A percentile compares a stretch with the other conserved stretches of the same genome.
Conservation (phyloP, 495 filamentous ascomycete species). For the Friedmanniomyces simplex region DNA sequence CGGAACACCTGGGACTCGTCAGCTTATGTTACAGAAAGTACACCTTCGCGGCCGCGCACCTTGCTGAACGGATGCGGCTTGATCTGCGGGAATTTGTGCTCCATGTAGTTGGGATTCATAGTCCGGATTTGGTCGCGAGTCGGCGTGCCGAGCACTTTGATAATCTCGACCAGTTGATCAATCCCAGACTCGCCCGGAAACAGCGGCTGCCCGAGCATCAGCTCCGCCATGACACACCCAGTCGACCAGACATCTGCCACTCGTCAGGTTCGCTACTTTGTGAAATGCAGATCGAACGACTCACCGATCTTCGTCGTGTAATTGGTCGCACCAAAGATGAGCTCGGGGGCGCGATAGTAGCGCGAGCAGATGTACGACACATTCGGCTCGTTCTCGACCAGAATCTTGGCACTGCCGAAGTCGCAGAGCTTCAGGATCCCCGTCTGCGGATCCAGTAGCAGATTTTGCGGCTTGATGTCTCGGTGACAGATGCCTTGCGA, state of each 20-base stretch:
- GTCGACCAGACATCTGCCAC: constrained; percentile 93
- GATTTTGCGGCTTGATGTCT: constrained; percentile 98
- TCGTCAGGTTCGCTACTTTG: constrained; percentile 1
- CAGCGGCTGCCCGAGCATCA: constrained; percentile 96
- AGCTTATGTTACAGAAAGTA: constrained; percentile 2
- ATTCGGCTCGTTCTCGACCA: constrained; percentile 98
- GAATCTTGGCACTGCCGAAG: constrained; percentile 97
- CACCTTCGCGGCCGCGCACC: constrained; percentile 35
- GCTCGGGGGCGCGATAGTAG: constrained; percentile 94
- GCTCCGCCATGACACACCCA: constrained; percentile 96
- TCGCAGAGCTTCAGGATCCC: constrained; percentile 96
- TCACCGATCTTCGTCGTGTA: constrained; percentile 99
- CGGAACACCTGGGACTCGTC: constrained; percentile 64
- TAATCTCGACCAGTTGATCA: constrained; percentile 97
- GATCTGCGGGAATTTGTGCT: constrained; percentile 99
- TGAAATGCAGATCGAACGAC: constrained; percentile 17
- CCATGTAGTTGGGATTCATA: constrained; percentile 99
- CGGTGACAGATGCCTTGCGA: constrained; percentile 98
- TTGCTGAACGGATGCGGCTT: constrained; percentile 99
- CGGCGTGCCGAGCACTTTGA: constrained; percentile 96
- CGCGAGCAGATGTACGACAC: constrained; percentile 99
- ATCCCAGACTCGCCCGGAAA: constrained; percentile 99
- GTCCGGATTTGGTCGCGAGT: constrained; percentile 98
- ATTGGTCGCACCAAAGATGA: constrained; percentile 98
- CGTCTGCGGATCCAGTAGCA: constrained; percentile 79